Percentiles rank a stretch among this genome's conserved stretches.
Conservation (phyloP, 2,329 filamentous ascomycete species). For the Pestalotiopsis sp. region DNA sequence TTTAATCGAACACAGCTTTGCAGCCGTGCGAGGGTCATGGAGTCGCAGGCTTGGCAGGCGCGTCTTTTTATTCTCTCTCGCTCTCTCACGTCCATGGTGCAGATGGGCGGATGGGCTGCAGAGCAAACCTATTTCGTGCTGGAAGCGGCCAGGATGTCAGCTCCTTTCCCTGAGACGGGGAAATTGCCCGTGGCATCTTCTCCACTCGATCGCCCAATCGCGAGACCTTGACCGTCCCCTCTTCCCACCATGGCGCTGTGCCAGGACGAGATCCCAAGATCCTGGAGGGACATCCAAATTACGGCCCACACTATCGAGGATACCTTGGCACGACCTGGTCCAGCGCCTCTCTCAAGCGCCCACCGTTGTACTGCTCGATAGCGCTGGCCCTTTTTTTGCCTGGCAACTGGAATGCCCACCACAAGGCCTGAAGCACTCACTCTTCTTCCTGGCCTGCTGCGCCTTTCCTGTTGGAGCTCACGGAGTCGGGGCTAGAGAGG, state of each 20-base stretch:
- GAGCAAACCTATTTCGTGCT: slow-evolving; percentile 4
- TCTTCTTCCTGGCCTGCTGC: neutral
- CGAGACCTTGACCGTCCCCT: neutral
- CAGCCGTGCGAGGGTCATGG: neutral
- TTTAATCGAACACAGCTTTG: neutral
- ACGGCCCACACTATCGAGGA: neutral
- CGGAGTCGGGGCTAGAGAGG: neutral
- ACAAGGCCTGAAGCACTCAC: neutral
- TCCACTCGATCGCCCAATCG: slow-evolving; percentile 8
- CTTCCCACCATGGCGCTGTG: neutral
- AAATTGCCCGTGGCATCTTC: slow-evolving; percentile 9
- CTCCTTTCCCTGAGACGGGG: slow-evolving; percentile 12
- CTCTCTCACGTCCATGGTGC: neutral
- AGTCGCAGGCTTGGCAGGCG: slow-evolving; percentile 9
- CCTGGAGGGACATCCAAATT: slow-evolving; percentile 5
- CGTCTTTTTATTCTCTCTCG: neutral
- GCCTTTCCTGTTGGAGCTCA: neutral
- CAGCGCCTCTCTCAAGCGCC: neutral
- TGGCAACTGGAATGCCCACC: neutral
- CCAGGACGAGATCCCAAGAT: neutral
- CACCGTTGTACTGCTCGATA: neutral
- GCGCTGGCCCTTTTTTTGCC: neutral
- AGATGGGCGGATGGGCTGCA: slow-evolving; percentile 10
- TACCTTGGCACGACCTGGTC: neutral
- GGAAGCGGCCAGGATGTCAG: slow-evolving; percentile 5